Percentiles rank a stretch among this genome's conserved stretches.
phyloP scores from a whole-genome alignment of 495 filamentous ascomycete genomes.

The Penicillium parvum region DNA sequence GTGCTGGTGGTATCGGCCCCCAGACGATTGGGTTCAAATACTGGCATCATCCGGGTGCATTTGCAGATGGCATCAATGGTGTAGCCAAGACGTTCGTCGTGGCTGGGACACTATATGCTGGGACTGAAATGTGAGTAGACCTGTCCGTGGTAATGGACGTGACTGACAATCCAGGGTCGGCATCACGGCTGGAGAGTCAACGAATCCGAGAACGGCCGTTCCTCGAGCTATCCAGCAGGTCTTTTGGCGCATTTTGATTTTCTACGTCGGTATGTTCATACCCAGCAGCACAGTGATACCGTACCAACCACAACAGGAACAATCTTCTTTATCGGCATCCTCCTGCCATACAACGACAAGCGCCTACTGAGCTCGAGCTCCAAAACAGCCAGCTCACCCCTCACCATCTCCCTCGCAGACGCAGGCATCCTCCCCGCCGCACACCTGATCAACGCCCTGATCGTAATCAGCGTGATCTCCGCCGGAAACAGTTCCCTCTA shows the following conservation, averaged over 20 bases:
- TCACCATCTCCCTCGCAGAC: slow-evolving; percentile 65
- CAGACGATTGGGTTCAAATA: slow-evolving; percentile 58
- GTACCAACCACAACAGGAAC: slow-evolving; percentile 16
- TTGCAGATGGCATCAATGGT: slow-evolving; percentile 60
- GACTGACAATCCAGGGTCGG: slow-evolving; percentile 43
- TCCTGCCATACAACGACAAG: slow-evolving; percentile 53
- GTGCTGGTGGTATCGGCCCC: slow-evolving; percentile 55
- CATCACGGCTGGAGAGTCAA: slow-evolving; percentile 63
- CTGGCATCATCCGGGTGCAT: slow-evolving; percentile 66
- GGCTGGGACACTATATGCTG: slow-evolving; percentile 66
- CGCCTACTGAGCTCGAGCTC: slow-evolving; percentile 40
- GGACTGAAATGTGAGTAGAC: slow-evolving; percentile 56
- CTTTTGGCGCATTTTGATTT: slow-evolving; percentile 67
- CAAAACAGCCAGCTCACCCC: slow-evolving; percentile 62
- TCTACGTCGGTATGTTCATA: slow-evolving; percentile 57
- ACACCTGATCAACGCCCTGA: slow-evolving; percentile 68
- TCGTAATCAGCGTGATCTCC: slow-evolving; percentile 64
- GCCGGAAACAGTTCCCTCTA: slow-evolving; percentile 68
- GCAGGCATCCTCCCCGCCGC: slow-evolving; percentile 64
- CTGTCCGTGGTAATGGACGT: neutral
- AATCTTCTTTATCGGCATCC: slow-evolving; percentile 67
- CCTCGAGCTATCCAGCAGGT: slow-evolving; percentile 65
- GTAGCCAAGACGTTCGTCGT: slow-evolving; percentile 55
- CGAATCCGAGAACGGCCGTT: slow-evolving; percentile 56
- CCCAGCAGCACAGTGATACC: too few species aligned